phyloP scores from a whole-genome alignment of 768 basidiomycete genomes.

The Leccinum boreale region DNA sequence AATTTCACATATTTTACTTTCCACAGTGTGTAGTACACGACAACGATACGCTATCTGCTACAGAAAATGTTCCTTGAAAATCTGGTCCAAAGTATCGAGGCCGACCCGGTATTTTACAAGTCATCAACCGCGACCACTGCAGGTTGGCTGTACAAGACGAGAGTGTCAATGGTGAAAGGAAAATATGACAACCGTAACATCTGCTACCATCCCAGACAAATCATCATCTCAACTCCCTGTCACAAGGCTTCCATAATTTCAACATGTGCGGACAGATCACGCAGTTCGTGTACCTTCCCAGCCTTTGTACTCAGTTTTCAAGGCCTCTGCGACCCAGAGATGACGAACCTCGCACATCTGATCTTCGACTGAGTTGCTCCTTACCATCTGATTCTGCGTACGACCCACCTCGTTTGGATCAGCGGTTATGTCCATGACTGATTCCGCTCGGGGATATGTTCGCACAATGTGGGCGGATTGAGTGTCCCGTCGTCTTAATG shows the following conservation, averaged over 20 bases:
- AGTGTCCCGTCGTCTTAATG: background rate
- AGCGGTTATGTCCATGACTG: background rate
- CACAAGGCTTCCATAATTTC: background rate
- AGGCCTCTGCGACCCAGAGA: background rate
- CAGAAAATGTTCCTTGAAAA: too few relatives aligned
- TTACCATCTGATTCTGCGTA: background rate
- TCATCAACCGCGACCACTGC: background rate
- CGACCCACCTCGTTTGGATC: background rate
- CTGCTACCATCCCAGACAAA: too few relatives aligned
- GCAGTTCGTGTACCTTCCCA: background rate
- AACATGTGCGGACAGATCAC: background rate
- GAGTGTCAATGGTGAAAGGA: too few relatives aligned
- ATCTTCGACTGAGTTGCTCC: too few relatives aligned
- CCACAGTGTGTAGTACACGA: too few relatives aligned
- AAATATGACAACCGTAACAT: too few relatives aligned
- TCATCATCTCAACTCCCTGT: background rate
- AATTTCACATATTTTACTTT: too few relatives aligned
- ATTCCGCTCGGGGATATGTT: background rate
- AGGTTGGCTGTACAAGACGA: background rate
- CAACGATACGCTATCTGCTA: too few relatives aligned
- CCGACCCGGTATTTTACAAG: background rate
- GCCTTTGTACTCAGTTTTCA: too few relatives aligned
- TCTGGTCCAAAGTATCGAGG: too few relatives aligned
- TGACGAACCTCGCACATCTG: too few relatives aligned
- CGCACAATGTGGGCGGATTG: background rate